Base-by-base conservation (phyloP, 768 basidiomycete genomes). In the Trametes elegans region DNA sequence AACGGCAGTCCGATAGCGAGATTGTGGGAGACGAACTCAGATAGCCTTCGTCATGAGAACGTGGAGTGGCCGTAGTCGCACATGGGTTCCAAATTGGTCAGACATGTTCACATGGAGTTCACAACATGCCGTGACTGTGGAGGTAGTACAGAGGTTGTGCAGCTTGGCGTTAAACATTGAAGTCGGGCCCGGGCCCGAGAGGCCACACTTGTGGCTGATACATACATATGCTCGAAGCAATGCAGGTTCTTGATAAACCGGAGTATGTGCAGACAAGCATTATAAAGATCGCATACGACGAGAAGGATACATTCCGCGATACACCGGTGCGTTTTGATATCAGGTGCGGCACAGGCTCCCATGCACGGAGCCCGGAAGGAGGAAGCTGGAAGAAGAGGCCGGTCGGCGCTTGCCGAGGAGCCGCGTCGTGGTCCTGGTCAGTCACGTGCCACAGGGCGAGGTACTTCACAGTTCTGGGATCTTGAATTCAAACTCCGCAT, bases 401-500 rank as follows among this genome's bases (percentile, higher is more conserved):
- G 19, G 10, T 16, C 53, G 53, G 53, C 35, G 36, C 16, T 48
- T 46, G 53, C 53, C 45, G 53, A 40, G 5, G 5, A 11, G 21
- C n/a, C 14, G 3, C 34, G 16, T 23, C 32, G 21, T 35, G 46
- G 23, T 26, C 26, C 40, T n/a, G 6, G 19, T 11, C 14, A 36
- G 42, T 58, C 65, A 63, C 65, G 62, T 62, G 65, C 57, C 41
- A 40, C 56, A 58, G 47, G 46, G 66, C 68, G 69, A 70, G 70
- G 67, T 75, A 77, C 75, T 77, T 63, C 71, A 73, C 65, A 76
- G 70, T 71, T 65, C 40, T 60, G 52, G 45, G 19, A 54, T 50
- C 55, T 53, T 40, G 50, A 27, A 58, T 63, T 63, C 41, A 47
- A 56, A 54, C 62, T 63, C 62, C 62, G 62, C 69, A 61, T 44